Percentiles rank a stretch among this genome's conserved stretches.
These are phyloP conservation scores for Pseudogymnoascus sp. DNA, from an alignment of 2,329 filamentous ascomycete species.

Conservation along the genomic window DNA sequence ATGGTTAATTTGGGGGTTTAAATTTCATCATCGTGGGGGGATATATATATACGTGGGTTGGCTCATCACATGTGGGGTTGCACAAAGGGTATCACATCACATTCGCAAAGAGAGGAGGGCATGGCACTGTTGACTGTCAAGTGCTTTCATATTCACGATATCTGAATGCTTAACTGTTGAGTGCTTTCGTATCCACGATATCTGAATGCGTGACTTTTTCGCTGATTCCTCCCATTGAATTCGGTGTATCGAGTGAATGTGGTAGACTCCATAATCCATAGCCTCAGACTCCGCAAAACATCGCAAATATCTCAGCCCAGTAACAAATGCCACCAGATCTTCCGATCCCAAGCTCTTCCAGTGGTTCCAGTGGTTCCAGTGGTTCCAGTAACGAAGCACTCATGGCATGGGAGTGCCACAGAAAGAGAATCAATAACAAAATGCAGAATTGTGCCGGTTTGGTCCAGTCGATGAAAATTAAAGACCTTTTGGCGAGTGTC, in stretches of 20 bases:
- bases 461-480: not conserved
- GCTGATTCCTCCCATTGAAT: not conserved
- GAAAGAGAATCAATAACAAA: not conserved
- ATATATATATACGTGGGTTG: conserved; percentile 5
- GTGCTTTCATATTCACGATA: not conserved
- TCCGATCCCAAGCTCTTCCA: not conserved
- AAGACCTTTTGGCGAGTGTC: not conserved
- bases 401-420: not conserved
- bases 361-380: not conserved
- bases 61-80: not conserved
- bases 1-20: conserved; percentile 1
- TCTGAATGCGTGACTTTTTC: not conserved
- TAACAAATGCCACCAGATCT: not conserved
- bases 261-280: not conserved
- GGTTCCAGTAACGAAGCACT: not conserved
- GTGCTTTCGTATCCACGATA: not conserved
- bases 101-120: not conserved
- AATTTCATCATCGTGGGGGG: conserved; percentile 6
- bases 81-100: conserved; percentile 5
- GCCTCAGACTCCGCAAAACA: not conserved
- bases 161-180: not conserved
- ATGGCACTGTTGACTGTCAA: not conserved
- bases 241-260: not conserved
- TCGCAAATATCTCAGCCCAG: not conserved
- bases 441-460: not conserved